Conservation (phyloP, 345 rosid genomes). For the Eucalyptus tenuipes region DNA sequence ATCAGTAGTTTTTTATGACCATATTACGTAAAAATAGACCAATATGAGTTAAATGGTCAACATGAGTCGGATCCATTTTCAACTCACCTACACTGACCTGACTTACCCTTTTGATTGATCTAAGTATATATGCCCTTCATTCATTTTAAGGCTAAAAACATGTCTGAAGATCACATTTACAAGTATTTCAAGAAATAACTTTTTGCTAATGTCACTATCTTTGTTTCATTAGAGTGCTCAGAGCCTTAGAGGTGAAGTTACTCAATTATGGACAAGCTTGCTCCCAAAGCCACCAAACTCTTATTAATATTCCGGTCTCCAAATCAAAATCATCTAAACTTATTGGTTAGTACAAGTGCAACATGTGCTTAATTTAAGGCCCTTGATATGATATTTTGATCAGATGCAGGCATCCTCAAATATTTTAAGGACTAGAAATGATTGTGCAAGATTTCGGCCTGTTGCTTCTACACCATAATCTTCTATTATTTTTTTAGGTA, state of each 20-base stretch:
- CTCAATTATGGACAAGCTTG: neutral
- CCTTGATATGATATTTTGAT: neutral
- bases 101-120: neutral
- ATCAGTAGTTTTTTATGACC: neutral
- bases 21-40: neutral
- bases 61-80: neutral
- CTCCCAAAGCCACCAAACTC: neutral
- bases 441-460: neutral
- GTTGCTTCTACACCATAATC: neutral
- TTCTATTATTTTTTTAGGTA: neutral
- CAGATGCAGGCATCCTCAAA: neutral
- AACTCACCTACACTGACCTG: neutral
- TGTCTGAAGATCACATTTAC: neutral
- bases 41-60: neutral
- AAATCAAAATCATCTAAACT: neutral
- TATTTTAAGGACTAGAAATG: neutral
- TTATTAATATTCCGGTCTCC: neutral
- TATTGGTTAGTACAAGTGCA: neutral
- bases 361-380: neutral
- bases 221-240: neutral
- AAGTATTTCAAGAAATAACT: neutral
- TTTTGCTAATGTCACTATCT: neutral
- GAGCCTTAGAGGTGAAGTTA: neutral
- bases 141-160: neutral
- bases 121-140: neutral